Evolutionary conservation across 1,284 basidiomycete species (phyloP), one percentile per base, ranked within the genome.

Genomic region (Trichosporon ovoides): DNA sequence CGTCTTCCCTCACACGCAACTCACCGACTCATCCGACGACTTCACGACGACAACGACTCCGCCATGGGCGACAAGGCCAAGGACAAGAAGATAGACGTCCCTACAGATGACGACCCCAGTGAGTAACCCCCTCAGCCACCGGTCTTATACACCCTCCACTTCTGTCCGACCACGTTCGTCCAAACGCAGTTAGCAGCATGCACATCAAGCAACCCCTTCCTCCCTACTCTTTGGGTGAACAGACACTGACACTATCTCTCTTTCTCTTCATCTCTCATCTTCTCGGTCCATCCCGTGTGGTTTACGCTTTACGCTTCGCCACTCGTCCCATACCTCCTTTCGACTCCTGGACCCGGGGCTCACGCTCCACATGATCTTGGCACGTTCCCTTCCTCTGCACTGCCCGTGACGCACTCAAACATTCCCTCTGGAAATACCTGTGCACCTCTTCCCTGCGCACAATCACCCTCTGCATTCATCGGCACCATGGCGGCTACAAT

Each of bases 71-170:
- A 54, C 55, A 62, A 59, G 55, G 50, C 52, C 19, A 52, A 50
- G 50, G 54, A 56, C 51, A 31, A 7, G 18, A 57, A 57, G 28
- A 14, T 52, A 48, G 46, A 36, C 38, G 52, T 62, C 31, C 61
- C 61, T 28, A 59, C 61, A 7, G 61, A 62, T 40, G 61, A 62
- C 43, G 61, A 62, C 28, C 58, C 61, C 18, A 28, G 61, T 62
- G 37, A 59, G 61, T 59, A 34, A 20, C 19, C 28, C 28, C 28
- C 28, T 9, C 9, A 9, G 28, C 28, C 28, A 9, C 28, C 28
- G 28, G 28, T 9, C 5, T 9, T n/a, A n/a, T n/a, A n/a, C n/a
- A n/a, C 28, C 28, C 28, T 4, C 28, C 28, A 18, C 9, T 31
- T 9, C 4, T 31, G 28, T 31, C 28, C 28, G 28, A 13, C 16